Base-by-base conservation (phyloP, 1,139 yeast genomes). In the Nadsonia commutata region DNA sequence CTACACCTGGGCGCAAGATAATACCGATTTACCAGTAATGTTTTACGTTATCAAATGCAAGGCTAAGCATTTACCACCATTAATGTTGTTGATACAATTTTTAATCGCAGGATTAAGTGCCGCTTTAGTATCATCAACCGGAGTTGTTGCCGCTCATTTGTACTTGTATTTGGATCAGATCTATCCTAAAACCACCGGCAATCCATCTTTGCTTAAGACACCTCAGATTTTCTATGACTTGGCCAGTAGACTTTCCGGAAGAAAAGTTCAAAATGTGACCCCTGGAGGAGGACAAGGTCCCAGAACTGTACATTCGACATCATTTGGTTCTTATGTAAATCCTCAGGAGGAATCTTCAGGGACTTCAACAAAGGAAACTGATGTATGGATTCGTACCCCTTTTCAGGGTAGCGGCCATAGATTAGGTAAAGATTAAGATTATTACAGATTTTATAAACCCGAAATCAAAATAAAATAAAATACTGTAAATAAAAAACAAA, bases 1-100 rank as follows among this genome's bases (percentile, higher is more conserved):
- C 1, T 64, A 63, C 46, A 62, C 66, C 2, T 55, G 64, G 61
- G 59, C 64, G 8, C 68, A 64, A 48, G 63, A 60, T 23, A 51
- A 56, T 39, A 59, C 60, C 13, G 51, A 56, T 36, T 51, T 49
- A 19, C 52, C 46, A 36, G 59, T 54, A 31, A 51, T 49, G 17
- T 56, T 62, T 38, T 48, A 53, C 40, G 57, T 65, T 40, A 47
- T 65, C 43, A 52, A 52, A 20, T 46, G 63, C 43, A 54, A 56
- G 46, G 60, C 65, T 16, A 50, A 53, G 40, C 63, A 56, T 43
- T 47, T 61, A 19, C 67, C 69, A 2, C 50, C 57, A 20, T 52
- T 62, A 36, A 53, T 55, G 46, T 50, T 63, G 18, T 49, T 51
- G 1, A 31, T 57, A 31, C 51, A 54, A n/a, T 46, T 58, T 18